phyloP scores from a whole-genome alignment of 768 basidiomycete species.

The Trametes villosa region DNA sequence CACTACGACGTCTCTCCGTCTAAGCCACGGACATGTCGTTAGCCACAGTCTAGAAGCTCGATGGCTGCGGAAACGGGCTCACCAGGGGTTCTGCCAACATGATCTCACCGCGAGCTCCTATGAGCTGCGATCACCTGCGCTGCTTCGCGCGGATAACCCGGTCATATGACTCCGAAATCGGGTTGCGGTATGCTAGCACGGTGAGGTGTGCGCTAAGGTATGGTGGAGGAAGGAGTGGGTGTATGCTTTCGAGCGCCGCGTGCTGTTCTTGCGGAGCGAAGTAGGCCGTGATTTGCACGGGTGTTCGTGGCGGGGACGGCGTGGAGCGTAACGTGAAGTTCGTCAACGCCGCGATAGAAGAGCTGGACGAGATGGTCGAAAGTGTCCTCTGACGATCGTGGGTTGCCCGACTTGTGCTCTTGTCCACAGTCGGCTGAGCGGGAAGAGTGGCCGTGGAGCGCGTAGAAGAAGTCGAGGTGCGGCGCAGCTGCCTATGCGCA shows the following conservation, averaged over 20 bases:
- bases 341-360: slow-evolving; percentile 34
- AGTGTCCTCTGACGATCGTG: slow-evolving; percentile 38
- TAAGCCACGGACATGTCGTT: not conserved
- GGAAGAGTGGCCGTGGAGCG: slow-evolving; percentile 66
- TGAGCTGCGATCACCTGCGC: slow-evolving; percentile 24
- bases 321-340: slow-evolving; percentile 30
- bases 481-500: slow-evolving; percentile 40
- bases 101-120: slow-evolving; percentile 1
- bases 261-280: slow-evolving; percentile 68
- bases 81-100: slow-evolving; percentile 4
- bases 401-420: slow-evolving; percentile 25
- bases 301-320: slow-evolving; percentile 36
- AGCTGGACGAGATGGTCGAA: slow-evolving; percentile 32
- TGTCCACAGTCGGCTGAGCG: slow-evolving; percentile 32
- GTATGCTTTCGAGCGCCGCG: slow-evolving; percentile 60
- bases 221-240: slow-evolving; percentile 73
- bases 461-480: slow-evolving; percentile 61
- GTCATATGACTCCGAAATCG: slow-evolving; percentile 72
- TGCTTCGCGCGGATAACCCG: slow-evolving; percentile 63
- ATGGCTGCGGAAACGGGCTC: not conserved
- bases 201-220: slow-evolving; percentile 75
- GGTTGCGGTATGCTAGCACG: slow-evolving; percentile 63
- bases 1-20: slow-evolving; percentile 1
- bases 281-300: slow-evolving; percentile 52
- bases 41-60: slow-evolving; percentile 1